A percentile compares a stretch with the other conserved stretches of the same genome.
phyloP scores from a whole-genome alignment of 495 filamentous ascomycete species.

The Penicillium subrubescens region DNA sequence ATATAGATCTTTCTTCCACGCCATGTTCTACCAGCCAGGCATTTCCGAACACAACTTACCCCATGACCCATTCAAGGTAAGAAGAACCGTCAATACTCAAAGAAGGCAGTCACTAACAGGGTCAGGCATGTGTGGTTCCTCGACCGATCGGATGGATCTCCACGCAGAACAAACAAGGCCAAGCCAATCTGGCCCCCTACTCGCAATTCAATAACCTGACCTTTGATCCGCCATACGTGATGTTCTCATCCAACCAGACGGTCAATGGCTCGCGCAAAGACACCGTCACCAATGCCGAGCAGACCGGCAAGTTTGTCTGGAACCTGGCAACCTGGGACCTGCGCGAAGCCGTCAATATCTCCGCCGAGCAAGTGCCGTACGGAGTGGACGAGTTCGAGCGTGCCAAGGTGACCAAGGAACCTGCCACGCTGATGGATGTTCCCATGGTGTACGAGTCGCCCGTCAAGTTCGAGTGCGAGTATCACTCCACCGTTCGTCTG shows the following conservation, averaged over 20 bases:
- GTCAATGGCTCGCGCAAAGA: slow-evolving; percentile 48
- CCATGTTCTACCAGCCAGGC: slow-evolving; percentile 41
- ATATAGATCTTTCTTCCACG: background rate
- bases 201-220: slow-evolving; percentile 62
- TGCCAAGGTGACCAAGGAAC: slow-evolving; percentile 49
- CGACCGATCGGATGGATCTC: slow-evolving; percentile 52
- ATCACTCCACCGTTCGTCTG: slow-evolving; percentile 53
- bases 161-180: slow-evolving; percentile 35
- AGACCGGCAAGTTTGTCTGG: slow-evolving; percentile 58
- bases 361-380: slow-evolving; percentile 43
- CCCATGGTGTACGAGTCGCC: slow-evolving; percentile 56
- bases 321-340: slow-evolving; percentile 58
- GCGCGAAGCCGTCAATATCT: slow-evolving; percentile 53
- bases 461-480: slow-evolving; percentile 58
- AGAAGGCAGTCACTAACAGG: background rate
- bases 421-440: slow-evolving; percentile 37
- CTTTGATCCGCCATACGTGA: slow-evolving; percentile 61
- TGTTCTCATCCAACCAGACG: slow-evolving; percentile 58
- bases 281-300: slow-evolving; percentile 54
- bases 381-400: slow-evolving; percentile 56
- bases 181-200: slow-evolving; percentile 57
- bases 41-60: slow-evolving; percentile 39
- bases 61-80: slow-evolving; percentile 47
- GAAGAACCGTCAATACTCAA: background rate
- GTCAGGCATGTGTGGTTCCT: slow-evolving; percentile 42